A percentile compares a stretch with the other conserved stretches of the same genome.
Evolutionary conservation across 768 basidiomycete species (phyloP).

Genomic region (Kwoniella newhampshirensis): DNA sequence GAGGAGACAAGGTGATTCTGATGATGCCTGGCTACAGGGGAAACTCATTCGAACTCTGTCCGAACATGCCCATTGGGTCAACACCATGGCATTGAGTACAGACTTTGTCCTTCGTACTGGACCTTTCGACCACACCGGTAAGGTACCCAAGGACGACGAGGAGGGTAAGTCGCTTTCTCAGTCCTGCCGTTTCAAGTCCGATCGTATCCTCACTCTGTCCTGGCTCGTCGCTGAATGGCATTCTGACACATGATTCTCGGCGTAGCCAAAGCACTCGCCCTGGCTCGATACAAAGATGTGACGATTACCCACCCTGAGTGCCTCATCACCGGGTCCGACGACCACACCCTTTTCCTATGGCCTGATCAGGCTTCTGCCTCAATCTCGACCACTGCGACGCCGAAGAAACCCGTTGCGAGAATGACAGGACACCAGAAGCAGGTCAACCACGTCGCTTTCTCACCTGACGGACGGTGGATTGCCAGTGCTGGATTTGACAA

Average conservation of each 20-base stretch:
- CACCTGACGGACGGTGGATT: slow-evolving; percentile 87
- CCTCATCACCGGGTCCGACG: slow-evolving; percentile 92
- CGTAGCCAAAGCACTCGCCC: slow-evolving; percentile 73
- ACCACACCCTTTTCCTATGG: slow-evolving; percentile 98
- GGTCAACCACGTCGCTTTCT: slow-evolving; percentile 89
- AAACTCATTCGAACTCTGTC: slow-evolving; percentile 78
- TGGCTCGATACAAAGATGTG: slow-evolving; percentile 67
- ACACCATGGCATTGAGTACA: slow-evolving; percentile 89
- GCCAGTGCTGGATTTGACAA: slow-evolving; percentile 90
- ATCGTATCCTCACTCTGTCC: neutral
- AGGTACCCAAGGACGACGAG: slow-evolving; percentile 72
- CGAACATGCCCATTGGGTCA: slow-evolving; percentile 99
- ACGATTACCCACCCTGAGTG: slow-evolving; percentile 71
- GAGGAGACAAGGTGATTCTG: neutral
- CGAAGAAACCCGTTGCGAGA: slow-evolving; percentile 69
- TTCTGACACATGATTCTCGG: neutral
- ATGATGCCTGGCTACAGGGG: slow-evolving; percentile 59
- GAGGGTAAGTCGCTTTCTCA: slow-evolving; percentile 62
- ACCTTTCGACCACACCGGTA: slow-evolving; percentile 85
- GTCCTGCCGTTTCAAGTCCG: neutral
- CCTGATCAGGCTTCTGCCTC: slow-evolving; percentile 63
- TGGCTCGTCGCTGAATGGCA: slow-evolving; percentile 3
- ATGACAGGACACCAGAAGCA: slow-evolving; percentile 94
- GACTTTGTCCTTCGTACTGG: slow-evolving; percentile 94
- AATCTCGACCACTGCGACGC: slow-evolving; percentile 54